phyloP scores from a whole-genome alignment of 768 basidiomycete species.

The Mycena haematopus region DNA sequence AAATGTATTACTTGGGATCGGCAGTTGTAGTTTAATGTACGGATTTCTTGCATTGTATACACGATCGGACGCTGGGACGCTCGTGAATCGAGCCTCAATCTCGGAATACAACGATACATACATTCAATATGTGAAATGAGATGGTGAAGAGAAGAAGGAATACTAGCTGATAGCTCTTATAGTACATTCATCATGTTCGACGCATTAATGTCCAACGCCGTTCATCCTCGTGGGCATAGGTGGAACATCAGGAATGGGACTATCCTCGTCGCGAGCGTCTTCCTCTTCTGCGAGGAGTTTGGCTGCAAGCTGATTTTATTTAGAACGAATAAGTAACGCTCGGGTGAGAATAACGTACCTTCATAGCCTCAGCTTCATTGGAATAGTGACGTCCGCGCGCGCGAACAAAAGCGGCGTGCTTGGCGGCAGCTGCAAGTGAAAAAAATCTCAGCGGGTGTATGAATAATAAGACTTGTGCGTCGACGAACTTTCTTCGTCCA shows the following conservation, averaged over 20 bases:
- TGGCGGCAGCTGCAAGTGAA: slow-evolving; percentile 67
- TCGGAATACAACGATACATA: neutral
- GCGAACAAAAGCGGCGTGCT: slow-evolving; percentile 81
- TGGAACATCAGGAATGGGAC: slow-evolving; percentile 19
- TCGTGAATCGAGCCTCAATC: neutral
- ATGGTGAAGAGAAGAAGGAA: neutral
- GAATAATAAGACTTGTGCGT: neutral
- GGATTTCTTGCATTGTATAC: neutral
- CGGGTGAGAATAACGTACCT: slow-evolving; percentile 52
- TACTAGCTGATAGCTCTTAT: neutral
- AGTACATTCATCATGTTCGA: slow-evolving; percentile 11
- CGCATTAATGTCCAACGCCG: slow-evolving; percentile 19
- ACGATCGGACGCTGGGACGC: neutral
- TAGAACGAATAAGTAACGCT: slow-evolving; percentile 8
- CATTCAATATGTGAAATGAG: slow-evolving; percentile 4
- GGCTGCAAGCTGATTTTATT: slow-evolving; percentile 60
- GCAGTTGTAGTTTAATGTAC: slow-evolving; percentile 6
- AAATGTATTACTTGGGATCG: neutral
- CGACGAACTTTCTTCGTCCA: slow-evolving; percentile 85
- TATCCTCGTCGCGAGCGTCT: slow-evolving; percentile 40
- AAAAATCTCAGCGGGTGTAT: slow-evolving; percentile 7
- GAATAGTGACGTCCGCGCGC: slow-evolving; percentile 88
- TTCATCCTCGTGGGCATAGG: slow-evolving; percentile 24
- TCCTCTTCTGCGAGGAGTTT: slow-evolving; percentile 71
- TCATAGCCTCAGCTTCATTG: slow-evolving; percentile 93